These are phyloP conservation scores for Meyerozyma guilliermondii DNA, from an alignment of 1,139 yeast species.

Conservation along the genomic window DNA sequence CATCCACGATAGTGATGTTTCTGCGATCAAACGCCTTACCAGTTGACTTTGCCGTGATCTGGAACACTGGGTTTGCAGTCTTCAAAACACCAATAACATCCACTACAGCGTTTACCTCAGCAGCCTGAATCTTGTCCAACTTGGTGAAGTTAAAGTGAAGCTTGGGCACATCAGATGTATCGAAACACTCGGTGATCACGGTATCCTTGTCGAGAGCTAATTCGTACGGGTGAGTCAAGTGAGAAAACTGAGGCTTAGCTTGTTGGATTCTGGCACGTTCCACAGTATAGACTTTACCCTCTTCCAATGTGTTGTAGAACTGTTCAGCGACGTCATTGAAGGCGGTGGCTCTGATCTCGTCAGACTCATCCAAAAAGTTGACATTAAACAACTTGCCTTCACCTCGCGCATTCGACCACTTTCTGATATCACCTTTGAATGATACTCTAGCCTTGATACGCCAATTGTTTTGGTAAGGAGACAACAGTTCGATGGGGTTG, in stretches of 20 bases:
- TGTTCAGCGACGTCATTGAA: conserved; percentile 84
- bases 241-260: conserved; percentile 83
- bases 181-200: conserved; percentile 65
- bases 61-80: conserved; percentile 67
- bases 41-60: conserved; percentile 85
- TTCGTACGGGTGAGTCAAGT: conserved; percentile 84
- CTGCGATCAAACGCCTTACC: conserved; percentile 92
- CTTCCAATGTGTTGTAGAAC: conserved; percentile 69
- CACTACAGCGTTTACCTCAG: conserved; percentile 67
- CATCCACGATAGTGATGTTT: conserved; percentile 82
- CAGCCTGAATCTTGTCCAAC: conserved; percentile 57
- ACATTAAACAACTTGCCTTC: conserved; percentile 89
- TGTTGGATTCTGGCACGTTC: conserved; percentile 77
- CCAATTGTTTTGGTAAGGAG: conserved; percentile 92
- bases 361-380: conserved; percentile 87
- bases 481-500: conserved; percentile 77
- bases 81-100: conserved; percentile 88
- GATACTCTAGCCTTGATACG: conserved; percentile 89
- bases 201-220: conserved; percentile 78
- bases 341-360: conserved; percentile 94
- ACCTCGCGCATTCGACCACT: conserved; percentile 83
- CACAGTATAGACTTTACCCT: conserved; percentile 84
- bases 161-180: conserved; percentile 66
- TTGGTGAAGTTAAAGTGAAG: conserved; percentile 72
- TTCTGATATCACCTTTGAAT: conserved; percentile 79